These are phyloP conservation scores for Colletotrichum sp. DNA, from an alignment of 2,329 filamentous ascomycete species.

Conservation along the genomic window DNA sequence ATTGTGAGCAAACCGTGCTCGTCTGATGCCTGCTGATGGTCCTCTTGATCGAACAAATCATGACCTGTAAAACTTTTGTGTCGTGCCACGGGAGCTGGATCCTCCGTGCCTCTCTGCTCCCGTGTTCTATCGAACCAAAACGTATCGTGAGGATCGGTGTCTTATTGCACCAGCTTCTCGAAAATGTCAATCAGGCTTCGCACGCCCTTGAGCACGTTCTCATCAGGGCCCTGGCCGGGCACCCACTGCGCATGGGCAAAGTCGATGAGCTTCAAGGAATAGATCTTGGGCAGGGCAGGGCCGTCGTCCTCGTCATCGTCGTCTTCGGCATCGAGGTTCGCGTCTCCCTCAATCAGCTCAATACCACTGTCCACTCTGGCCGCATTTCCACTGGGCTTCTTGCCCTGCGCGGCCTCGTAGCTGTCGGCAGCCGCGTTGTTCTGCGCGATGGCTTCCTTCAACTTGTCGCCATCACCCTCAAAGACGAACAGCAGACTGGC, in stretches of 20 bases:
- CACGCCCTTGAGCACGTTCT: conserved; percentile 80
- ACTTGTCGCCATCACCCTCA: conserved; percentile 64
- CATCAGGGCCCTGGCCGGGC: conserved; percentile 81
- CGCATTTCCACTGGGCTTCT: conserved; percentile 32
- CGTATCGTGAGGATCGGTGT: not conserved
- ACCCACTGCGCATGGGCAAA: conserved; percentile 93
- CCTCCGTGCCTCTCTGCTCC: not conserved
- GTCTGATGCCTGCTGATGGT: conserved; percentile 3
- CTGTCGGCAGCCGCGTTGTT: conserved; percentile 58
- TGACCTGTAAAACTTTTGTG: not conserved
- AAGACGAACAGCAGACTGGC: conserved; percentile 67
- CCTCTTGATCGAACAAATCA: conserved; percentile 1
- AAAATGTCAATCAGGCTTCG: conserved; percentile 75
- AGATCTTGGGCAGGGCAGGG: conserved; percentile 67
- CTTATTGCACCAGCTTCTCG: conserved; percentile 58
- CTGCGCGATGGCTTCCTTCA: conserved; percentile 59
- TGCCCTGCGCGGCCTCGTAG: conserved; percentile 33
- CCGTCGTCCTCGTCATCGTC: conserved; percentile 39
- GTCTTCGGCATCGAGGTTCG: conserved; percentile 21
- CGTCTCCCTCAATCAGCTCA: conserved; percentile 32
- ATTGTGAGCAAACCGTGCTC: conserved; percentile 1
- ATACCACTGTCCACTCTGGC: conserved; percentile 63
- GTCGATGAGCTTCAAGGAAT: conserved; percentile 87
- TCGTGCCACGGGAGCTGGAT: not conserved
- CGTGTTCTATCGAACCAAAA: not conserved